Evolutionary conservation across 306 rosid genomes (phyloP), one percentile per base, ranked within the genome.

Genomic region (Cicer chorassanicum): DNA sequence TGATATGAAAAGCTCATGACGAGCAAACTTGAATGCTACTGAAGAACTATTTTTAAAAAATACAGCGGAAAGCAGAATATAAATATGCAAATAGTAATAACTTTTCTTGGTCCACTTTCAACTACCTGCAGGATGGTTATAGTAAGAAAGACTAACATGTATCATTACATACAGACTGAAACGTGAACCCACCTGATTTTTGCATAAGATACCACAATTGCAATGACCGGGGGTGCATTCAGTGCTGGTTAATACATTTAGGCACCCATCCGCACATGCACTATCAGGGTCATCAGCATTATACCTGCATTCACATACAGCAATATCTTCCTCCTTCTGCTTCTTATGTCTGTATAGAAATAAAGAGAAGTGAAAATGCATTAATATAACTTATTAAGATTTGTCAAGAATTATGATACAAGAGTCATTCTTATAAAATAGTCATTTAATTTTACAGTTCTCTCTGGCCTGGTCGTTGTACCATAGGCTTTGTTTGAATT

Each of bases 151-250:
- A 77, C 4, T 16, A 67, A 62, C 15, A 63, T 15, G 16, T 56
- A 72, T 10, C 50, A 77, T n/a, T 42, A 15, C 42, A 53, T 11
- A 66, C 10, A 12, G 63, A 40, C 24, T 11, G 9, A 69, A 43
- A 59, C 77, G 70, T 59, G 66, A 69, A 40, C 29, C 72, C 53
- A 88, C 98, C 98, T 89, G 97, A 87, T 93, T 93, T 81, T 78
- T 87, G 87, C 98, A 93, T 71, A 77, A 79, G 54, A 67, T 59
- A 57, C 86, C 94, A 65, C 90, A 88, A 42, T 90, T 91, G 82
- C 98, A 93, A 78, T 84, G 80, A 19, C 86, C 92, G 67, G 91
- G 94, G 63, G 98, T 86, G 89, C 98, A 93, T 83, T 93, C 98
- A 2, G 94, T 88, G 89, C 89, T 91, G 76, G 97, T 93, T 44